Evolutionary conservation across 2,329 filamentous ascomycete genomes (phyloP).

Genomic region (Alternaria longipes): DNA sequence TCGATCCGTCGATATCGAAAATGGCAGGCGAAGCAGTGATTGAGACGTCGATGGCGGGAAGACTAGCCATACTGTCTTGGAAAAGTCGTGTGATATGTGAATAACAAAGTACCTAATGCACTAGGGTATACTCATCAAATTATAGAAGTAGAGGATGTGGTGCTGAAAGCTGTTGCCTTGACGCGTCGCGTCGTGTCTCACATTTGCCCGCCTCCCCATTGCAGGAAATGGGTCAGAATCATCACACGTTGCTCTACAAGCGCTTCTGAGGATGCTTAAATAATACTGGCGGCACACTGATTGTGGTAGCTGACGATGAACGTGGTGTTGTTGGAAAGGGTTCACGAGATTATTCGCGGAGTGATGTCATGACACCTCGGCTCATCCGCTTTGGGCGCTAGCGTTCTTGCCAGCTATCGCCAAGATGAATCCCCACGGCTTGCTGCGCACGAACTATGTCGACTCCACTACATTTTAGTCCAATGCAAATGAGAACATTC

Average conservation of each 20-base stretch:
- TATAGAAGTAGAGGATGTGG: neutral
- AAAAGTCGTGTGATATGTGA: neutral
- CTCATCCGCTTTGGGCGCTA: neutral
- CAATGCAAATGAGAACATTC: neutral
- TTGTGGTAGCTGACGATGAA: neutral
- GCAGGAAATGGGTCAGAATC: neutral
- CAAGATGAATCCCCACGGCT: neutral
- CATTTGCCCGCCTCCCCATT: neutral
- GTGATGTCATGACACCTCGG: neutral
- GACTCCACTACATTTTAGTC: neutral
- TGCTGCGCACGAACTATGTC: neutral
- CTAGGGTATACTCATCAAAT: neutral
- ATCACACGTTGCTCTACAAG: neutral
- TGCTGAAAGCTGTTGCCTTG: neutral
- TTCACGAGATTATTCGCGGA: neutral
- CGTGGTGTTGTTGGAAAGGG: neutral
- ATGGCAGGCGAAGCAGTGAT: slow-evolving; percentile 9
- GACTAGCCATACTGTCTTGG: neutral
- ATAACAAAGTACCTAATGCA: neutral
- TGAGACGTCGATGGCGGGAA: neutral
- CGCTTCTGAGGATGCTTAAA: no score
- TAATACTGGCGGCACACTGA: neutral
- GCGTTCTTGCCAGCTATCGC: neutral
- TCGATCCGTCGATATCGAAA: slow-evolving; percentile 4
- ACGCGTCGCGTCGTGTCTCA: neutral